A percentile compares a stretch with the other conserved stretches of the same genome.
Conservation (phyloP, 495 filamentous ascomycete genomes). For the Xylaria grammica region DNA sequence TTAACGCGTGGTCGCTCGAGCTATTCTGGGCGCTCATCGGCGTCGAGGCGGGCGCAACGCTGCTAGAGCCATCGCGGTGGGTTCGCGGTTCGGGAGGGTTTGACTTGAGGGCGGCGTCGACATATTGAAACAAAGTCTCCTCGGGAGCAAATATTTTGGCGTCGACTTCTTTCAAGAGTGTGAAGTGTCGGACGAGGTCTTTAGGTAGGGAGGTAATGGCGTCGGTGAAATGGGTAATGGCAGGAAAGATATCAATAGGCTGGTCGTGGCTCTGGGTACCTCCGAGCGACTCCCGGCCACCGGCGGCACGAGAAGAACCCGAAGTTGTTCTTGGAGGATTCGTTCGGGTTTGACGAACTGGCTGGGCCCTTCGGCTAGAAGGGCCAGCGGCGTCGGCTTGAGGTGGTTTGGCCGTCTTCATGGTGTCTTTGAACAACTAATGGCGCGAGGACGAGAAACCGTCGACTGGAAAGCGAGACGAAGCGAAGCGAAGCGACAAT, state of each 20-base stretch:
- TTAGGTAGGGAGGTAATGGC: constrained; percentile 89
- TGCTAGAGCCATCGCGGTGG: constrained; percentile 49
- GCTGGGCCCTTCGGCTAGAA: constrained; percentile 62
- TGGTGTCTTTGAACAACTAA: constrained; percentile 31
- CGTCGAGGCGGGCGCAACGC: constrained; percentile 45
- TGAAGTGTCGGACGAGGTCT: constrained; percentile 93
- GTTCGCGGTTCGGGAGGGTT: constrained; percentile 53
- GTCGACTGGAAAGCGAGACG: constrained; percentile 13
- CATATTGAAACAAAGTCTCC: constrained; percentile 70
- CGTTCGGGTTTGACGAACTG: constrained; percentile 63
- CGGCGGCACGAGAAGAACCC: constrained; percentile 45
- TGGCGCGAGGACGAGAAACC: constrained; percentile 12
- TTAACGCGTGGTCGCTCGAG: constrained; percentile 43
- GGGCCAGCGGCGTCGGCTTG: constrained; percentile 45
- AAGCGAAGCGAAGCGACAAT: constrained; percentile 20
- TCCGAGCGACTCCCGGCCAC: constrained; percentile 47
- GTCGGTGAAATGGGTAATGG: constrained; percentile 92
- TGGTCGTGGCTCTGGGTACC: constrained; percentile 49
- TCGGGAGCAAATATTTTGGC: constrained; percentile 85
- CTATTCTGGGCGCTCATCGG: constrained; percentile 52
- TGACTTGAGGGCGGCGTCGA: constrained; percentile 68
- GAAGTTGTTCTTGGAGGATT: constrained; percentile 57
- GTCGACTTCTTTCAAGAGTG: constrained; percentile 94
- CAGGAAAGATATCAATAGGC: constrained; percentile 79
- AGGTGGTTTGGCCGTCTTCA: constrained; percentile 59